These are phyloP conservation scores for Tetradesmus obliquus DNA, from an alignment of 139 green algal genomes.

Conservation along the genomic window DNA sequence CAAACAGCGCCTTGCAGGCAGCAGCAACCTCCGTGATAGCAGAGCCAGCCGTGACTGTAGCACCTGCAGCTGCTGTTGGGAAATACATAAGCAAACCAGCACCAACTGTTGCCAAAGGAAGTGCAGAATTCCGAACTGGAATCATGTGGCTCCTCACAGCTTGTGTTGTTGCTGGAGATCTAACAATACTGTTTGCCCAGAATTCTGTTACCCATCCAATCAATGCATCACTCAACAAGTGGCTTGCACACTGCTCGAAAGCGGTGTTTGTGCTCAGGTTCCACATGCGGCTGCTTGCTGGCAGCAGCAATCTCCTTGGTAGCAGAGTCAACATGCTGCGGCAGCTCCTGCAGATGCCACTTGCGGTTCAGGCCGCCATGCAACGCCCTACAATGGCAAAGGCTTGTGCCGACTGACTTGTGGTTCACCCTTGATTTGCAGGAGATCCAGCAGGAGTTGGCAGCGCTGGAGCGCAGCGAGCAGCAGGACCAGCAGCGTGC, in stretches of 20 bases:
- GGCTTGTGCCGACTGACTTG: too few species aligned
- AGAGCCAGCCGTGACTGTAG: too few species aligned
- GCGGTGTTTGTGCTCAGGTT: too few species aligned
- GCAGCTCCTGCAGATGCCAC: too few species aligned
- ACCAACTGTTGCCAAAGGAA: slow-evolving; percentile 27
- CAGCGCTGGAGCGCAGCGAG: slow-evolving; percentile 2
- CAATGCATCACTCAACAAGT: slow-evolving; percentile 20
- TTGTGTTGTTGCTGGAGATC: neutral
- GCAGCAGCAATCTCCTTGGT: too few species aligned
- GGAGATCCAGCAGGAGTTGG: slow-evolving; percentile 28
- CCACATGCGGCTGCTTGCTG: too few species aligned
- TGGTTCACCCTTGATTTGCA: too few species aligned
- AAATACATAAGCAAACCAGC: slow-evolving; percentile 19
- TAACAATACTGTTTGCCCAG: slow-evolving; percentile 33
- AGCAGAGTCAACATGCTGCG: too few species aligned
- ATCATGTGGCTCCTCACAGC: slow-evolving; percentile 33
- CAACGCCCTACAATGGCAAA: too few species aligned
- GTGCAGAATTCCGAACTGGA: slow-evolving; percentile 10
- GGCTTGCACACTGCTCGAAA: too few species aligned
- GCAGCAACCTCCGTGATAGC: neutral
- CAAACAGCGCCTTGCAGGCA: neutral
- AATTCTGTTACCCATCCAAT: slow-evolving; percentile 31
- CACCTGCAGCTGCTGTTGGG: too few species aligned
- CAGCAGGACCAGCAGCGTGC: slow-evolving; percentile 11
- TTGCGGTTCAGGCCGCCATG: too few species aligned